Conservation (phyloP, 1,284 basidiomycete species). For the Thecaphora frezii region DNA sequence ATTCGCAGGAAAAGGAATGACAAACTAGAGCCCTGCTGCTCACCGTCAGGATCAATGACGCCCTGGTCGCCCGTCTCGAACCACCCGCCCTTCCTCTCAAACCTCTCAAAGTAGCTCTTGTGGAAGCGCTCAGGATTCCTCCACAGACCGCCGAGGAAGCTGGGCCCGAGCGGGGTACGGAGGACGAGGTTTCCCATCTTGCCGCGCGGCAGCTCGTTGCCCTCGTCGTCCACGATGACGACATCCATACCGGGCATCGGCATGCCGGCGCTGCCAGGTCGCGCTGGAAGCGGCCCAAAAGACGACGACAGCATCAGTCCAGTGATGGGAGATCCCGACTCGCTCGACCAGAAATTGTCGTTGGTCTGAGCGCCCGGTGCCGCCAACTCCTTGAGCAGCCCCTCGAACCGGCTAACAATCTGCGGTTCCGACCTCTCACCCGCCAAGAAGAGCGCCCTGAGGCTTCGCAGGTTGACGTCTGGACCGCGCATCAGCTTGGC, state of each 20-base stretch:
- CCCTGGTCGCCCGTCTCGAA: slow-evolving; percentile 56
- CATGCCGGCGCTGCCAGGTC: slow-evolving; percentile 49
- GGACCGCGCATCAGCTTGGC: slow-evolving; percentile 42
- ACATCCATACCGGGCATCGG: slow-evolving; percentile 55
- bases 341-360: slow-evolving; percentile 56
- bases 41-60: slow-evolving; percentile 34
- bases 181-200: slow-evolving; percentile 56
- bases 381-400: slow-evolving; percentile 38
- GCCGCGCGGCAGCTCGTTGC: slow-evolving; percentile 37
- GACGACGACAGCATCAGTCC: slow-evolving; percentile 39
- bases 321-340: slow-evolving; percentile 51
- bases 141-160: slow-evolving; percentile 51
- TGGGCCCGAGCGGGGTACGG: slow-evolving; percentile 40
- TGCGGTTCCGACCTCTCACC: slow-evolving; percentile 51
- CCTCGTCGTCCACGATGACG: slow-evolving; percentile 52
- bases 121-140: slow-evolving; percentile 44
- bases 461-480: slow-evolving; percentile 33
- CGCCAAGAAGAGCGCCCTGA: slow-evolving; percentile 51
- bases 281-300: slow-evolving; percentile 30
- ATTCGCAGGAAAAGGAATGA: too few species aligned
- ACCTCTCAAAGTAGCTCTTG: slow-evolving; percentile 45
- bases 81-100: slow-evolving; percentile 49
- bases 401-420: slow-evolving; percentile 43
- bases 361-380: slow-evolving; percentile 49
- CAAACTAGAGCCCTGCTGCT: too few species aligned